Base-by-base conservation (phyloP, 2,329 filamentous ascomycete genomes). In the Knufia fluminis region DNA sequence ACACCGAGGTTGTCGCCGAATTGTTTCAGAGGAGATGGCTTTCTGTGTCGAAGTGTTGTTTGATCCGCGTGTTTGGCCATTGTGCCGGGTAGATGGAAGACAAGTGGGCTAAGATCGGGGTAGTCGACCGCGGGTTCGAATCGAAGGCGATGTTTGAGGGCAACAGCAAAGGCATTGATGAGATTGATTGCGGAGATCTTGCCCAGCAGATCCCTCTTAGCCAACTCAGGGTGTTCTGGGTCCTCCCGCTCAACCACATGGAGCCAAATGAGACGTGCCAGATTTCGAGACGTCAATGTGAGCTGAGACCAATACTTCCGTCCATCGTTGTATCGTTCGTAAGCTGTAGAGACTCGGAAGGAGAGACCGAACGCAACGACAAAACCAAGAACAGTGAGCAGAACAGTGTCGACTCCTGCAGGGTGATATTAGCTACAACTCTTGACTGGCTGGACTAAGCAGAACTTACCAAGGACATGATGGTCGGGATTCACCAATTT, bases 41-140 rank as follows among this genome's bases (percentile, higher is more conserved):
- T 70, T 2, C 58, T 64, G 8, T 68, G 64, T 2, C 64, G 56
- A 10, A 65, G 53, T 2, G 61, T 55, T 3, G 59, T 52, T 7
- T 66, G 64, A 43, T 78, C 69, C 4, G 78, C 78, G 17, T 72
- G 69, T 52, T 73, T 80, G 52, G 87, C 85, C 60, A 88, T 87
- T 0, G 85, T 90, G 12, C 44, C 44, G 56, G 86, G 77, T 24
- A 94, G 74, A 61, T 89, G 82, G 14, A 76, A 75, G 24, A 90
- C 76, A 12, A 89, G 72, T 17, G 82, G 77, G 32, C 77, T 69
- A 3, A 94, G 72, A 60, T 92, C 87, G 1, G 82, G 76, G 63
- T 92, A 91, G 47, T 83, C 77, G 28, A 82, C 80, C 59, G 85
- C 86, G 1, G 87, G 86, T 63, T 94, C 86, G 64, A 91, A 91